Percentiles rank a stretch among this genome's conserved stretches.
Conservation (phyloP, 2,329 filamentous ascomycete genomes). For the Fusarium anthophilum region DNA sequence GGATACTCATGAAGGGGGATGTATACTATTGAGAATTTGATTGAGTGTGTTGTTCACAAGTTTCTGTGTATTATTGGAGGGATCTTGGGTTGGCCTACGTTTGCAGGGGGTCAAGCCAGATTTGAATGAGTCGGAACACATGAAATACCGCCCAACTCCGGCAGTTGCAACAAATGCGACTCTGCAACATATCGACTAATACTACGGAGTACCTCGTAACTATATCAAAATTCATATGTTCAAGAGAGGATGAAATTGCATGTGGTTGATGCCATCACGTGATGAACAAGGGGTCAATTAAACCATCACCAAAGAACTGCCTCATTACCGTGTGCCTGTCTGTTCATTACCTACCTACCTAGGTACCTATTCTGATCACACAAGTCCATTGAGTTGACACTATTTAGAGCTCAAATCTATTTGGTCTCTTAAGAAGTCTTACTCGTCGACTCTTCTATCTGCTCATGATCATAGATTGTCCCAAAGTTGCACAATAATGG, state of each 20-base stretch:
- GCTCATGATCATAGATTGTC: not conserved
- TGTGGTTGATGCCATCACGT: slow-evolving; percentile 4
- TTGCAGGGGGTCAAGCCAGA: not conserved
- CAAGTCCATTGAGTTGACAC: not conserved
- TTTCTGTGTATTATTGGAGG: not conserved
- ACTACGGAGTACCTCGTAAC: too few species aligned
- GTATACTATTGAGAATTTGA: slow-evolving; percentile 52
- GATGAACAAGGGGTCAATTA: not conserved
- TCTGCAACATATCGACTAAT: not conserved
- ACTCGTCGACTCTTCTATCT: not conserved
- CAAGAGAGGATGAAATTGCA: not conserved
- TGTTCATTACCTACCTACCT: not conserved
- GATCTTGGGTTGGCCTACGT: not conserved
- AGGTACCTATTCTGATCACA: not conserved
- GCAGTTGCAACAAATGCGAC: not conserved
- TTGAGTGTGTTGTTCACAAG: not conserved
- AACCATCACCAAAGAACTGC: not conserved
- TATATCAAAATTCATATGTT: not conserved
- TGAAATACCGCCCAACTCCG: not conserved
- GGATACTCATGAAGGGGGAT: slow-evolving; percentile 60
- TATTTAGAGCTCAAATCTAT: not conserved
- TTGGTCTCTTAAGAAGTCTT: not conserved
- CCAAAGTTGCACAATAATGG: not conserved
- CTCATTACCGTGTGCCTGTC: not conserved
- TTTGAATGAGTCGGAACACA: not conserved